Conservation (phyloP, 2,329 filamentous ascomycete genomes). For the Arthrobotrys entomopaga region DNA sequence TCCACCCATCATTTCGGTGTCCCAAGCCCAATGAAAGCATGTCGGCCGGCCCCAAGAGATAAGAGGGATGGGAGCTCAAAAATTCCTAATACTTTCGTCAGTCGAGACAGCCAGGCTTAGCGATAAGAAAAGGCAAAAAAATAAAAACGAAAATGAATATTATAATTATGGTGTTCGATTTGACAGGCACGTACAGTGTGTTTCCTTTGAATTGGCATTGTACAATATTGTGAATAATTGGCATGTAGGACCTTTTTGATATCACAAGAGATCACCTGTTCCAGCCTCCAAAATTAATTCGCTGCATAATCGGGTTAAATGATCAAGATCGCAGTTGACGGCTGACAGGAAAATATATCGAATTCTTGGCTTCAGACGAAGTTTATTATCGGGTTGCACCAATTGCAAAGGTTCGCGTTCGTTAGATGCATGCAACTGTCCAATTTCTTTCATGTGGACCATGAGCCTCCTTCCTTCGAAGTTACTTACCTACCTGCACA, state of each 20-base stretch:
- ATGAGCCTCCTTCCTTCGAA: background rate
- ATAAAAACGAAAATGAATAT: background rate
- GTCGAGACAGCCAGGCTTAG: conserved; percentile 12
- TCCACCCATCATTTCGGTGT: background rate
- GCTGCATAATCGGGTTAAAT: background rate
- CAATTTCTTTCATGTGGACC: background rate
- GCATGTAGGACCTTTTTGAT: background rate
- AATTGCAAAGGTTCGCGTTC: background rate
- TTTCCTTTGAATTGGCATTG: background rate
- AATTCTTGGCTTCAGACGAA: conserved; percentile 3
- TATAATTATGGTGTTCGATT: too few relatives aligned
- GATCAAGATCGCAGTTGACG: background rate
- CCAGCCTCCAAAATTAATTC: conserved; percentile 28
- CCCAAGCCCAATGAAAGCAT: conserved; percentile 1
- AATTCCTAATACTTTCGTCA: conserved; percentile 48
- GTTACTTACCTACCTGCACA: too few relatives aligned
- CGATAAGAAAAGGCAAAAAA: conserved; percentile 35
- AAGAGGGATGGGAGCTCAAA: conserved; percentile 7
- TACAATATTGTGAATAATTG: conserved; percentile 3
- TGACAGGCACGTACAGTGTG: too few relatives aligned
- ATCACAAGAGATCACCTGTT: conserved; percentile 13
- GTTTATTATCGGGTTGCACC: background rate
- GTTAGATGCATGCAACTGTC: background rate
- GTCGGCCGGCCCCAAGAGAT: conserved; percentile 46
- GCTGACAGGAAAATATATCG: conserved; percentile 7